phyloP scores from a whole-genome alignment of 2,329 filamentous ascomycete genomes.

The Venturia effusa region DNA sequence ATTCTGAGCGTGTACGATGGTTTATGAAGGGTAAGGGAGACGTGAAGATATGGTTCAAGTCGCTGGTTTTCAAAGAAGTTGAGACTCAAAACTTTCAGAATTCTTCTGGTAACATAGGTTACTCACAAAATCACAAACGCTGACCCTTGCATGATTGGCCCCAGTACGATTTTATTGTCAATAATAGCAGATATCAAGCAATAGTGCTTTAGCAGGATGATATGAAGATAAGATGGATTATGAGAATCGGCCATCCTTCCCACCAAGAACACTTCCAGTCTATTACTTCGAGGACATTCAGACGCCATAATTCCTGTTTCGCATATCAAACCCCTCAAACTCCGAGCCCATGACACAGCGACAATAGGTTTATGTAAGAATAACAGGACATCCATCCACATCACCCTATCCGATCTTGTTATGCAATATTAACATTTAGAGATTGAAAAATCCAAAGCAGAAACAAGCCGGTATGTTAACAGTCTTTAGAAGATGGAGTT shows the following conservation, averaged over 20 bases:
- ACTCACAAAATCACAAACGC: too few relatives aligned
- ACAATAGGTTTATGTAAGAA: too few relatives aligned
- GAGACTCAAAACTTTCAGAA: too few relatives aligned
- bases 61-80: not conserved
- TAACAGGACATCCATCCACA: not conserved
- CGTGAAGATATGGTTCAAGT: not conserved
- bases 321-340: not conserved
- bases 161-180: too few relatives aligned
- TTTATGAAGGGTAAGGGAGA: not conserved
- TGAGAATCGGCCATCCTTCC: not conserved
- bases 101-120: too few relatives aligned
- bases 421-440: not conserved
- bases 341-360: not conserved
- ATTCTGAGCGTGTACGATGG: conserved; percentile 26
- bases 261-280: not conserved
- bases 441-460: not conserved
- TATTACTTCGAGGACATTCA: not conserved
- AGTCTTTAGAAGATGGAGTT: conserved; percentile 69
- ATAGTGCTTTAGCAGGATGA: too few relatives aligned
- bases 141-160: too few relatives aligned
- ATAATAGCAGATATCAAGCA: too few relatives aligned
- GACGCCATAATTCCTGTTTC: not conserved
- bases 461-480: not conserved
- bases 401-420: not conserved
- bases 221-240: too few relatives aligned